phyloP scores from a whole-genome alignment of 1,284 basidiomycete species.

The Schizopora paradoxa region DNA sequence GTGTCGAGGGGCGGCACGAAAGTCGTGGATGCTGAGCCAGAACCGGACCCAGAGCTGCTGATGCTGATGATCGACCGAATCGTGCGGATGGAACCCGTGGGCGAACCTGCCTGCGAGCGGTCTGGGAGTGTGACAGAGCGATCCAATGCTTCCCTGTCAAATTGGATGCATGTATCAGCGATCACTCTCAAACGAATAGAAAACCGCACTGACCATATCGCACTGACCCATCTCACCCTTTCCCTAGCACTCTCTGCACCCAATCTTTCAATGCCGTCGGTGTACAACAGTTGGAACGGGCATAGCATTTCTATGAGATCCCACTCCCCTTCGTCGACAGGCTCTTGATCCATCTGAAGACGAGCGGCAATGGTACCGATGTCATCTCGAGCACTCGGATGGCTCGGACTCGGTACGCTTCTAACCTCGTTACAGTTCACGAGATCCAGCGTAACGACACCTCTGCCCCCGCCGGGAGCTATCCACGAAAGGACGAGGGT shows the following conservation, averaged over 20 bases:
- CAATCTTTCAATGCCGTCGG: slow-evolving; percentile 79
- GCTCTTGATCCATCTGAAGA: slow-evolving; percentile 46
- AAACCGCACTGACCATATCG: slow-evolving; percentile 67
- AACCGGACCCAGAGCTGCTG: slow-evolving; percentile 34
- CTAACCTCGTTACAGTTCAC: slow-evolving; percentile 80
- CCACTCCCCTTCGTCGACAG: slow-evolving; percentile 39
- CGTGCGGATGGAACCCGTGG: slow-evolving; percentile 66
- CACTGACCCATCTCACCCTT: slow-evolving; percentile 81
- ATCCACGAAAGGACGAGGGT: slow-evolving; percentile 81
- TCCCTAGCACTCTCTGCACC: slow-evolving; percentile 80
- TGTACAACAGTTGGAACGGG: slow-evolving; percentile 84
- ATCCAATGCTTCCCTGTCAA: slow-evolving; percentile 60
- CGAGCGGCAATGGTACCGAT: slow-evolving; percentile 78
- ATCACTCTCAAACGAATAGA: slow-evolving; percentile 4
- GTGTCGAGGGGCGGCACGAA: slow-evolving; percentile 65
- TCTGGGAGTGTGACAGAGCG: slow-evolving; percentile 45
- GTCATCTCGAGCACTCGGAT: slow-evolving; percentile 74
- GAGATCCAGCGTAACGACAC: slow-evolving; percentile 77
- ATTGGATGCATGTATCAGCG: slow-evolving; percentile 10
- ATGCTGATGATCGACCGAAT: slow-evolving; percentile 50
- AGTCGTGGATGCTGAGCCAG: slow-evolving; percentile 60
- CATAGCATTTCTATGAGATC: slow-evolving; percentile 64
- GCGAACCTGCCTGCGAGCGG: slow-evolving; percentile 53
- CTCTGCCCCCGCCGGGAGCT: slow-evolving; percentile 68
- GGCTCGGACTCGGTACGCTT: slow-evolving; percentile 70